phyloP scores from a whole-genome alignment of 441 rosid genomes.

The Jatropha multifida region DNA sequence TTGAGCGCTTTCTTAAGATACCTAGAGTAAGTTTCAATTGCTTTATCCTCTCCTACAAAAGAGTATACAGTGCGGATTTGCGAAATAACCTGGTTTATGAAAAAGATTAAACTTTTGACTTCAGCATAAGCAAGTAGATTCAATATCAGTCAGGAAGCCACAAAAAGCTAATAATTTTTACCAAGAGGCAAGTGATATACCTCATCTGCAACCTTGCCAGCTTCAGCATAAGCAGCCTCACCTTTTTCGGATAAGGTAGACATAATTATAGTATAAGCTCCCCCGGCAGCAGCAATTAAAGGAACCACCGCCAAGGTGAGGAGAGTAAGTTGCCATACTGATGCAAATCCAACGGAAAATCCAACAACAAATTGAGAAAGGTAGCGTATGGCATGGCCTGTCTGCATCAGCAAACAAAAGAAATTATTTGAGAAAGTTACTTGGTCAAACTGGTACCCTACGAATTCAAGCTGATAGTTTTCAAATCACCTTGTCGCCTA shows the following conservation, averaged over 20 bases:
- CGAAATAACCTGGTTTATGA: constrained; percentile 52
- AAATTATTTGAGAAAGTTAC: neutral
- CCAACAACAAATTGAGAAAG: constrained; percentile 72
- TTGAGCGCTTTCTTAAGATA: constrained; percentile 56
- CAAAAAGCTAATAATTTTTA: neutral
- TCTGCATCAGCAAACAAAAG: constrained; percentile 45
- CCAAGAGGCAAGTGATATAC: constrained; percentile 30
- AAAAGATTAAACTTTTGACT: neutral
- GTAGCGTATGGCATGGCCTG: constrained; percentile 74
- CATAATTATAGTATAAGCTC: constrained; percentile 66
- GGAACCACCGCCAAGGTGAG: constrained; percentile 91
- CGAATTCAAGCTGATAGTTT: constrained; percentile 1
- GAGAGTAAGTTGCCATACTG: constrained; percentile 80
- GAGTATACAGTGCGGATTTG: constrained; percentile 78
- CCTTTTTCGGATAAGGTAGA: constrained; percentile 75
- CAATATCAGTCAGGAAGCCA: too few species aligned
- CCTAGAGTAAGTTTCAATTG: constrained; percentile 52
- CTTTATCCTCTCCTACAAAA: constrained; percentile 72
- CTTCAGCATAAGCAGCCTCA: constrained; percentile 81
- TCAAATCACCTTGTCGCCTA: constrained; percentile 71
- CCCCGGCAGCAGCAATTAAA: constrained; percentile 75
- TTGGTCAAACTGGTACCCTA: neutral
- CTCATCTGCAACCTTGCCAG: constrained; percentile 84
- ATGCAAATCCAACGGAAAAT: constrained; percentile 60
- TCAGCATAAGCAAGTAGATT: neutral